These are phyloP conservation scores for Hebeloma cylindrosporum DNA, from an alignment of 768 basidiomycete species.

Conservation along the genomic window DNA sequence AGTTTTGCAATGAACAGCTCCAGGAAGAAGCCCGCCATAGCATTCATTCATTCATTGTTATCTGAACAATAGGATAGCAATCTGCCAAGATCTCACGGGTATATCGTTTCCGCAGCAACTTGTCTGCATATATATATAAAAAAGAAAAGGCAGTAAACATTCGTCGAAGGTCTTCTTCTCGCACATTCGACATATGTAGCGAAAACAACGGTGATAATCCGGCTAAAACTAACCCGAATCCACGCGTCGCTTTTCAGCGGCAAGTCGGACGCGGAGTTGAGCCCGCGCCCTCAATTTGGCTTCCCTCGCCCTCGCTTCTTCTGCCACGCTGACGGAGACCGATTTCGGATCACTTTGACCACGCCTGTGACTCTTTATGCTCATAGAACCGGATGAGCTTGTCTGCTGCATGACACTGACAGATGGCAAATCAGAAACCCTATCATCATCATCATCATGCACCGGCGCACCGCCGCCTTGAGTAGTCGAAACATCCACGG, in stretches of 20 bases:
- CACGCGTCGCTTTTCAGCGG: conserved; percentile 19
- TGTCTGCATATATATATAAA: neutral
- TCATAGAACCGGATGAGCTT: neutral
- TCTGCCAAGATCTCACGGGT: conserved; percentile 13
- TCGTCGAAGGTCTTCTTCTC: conserved; percentile 11
- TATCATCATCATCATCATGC: neutral
- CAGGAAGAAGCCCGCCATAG: neutral
- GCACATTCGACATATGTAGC: conserved; percentile 2
- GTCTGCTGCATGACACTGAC: neutral
- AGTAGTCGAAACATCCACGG: too few species aligned
- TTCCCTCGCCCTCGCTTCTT: conserved; percentile 36
- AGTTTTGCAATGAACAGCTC: neutral
- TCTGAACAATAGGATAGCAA: conserved; percentile 8
- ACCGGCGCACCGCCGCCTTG: too few species aligned
- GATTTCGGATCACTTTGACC: conserved; percentile 14
- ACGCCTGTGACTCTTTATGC: conserved; percentile 7
- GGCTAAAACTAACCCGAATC: conserved; percentile 10
- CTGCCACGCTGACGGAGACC: conserved; percentile 14
- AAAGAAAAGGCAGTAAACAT: conserved; percentile 1
- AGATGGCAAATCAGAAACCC: neutral
- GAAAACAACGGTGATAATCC: conserved; percentile 3
- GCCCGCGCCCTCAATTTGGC: conserved; percentile 47
- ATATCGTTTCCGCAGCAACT: too few species aligned
- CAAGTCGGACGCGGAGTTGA: conserved; percentile 47
- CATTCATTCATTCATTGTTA: conserved; percentile 10